Conservation (phyloP, 805 yeast genomes). For the Candida piceae region DNA sequence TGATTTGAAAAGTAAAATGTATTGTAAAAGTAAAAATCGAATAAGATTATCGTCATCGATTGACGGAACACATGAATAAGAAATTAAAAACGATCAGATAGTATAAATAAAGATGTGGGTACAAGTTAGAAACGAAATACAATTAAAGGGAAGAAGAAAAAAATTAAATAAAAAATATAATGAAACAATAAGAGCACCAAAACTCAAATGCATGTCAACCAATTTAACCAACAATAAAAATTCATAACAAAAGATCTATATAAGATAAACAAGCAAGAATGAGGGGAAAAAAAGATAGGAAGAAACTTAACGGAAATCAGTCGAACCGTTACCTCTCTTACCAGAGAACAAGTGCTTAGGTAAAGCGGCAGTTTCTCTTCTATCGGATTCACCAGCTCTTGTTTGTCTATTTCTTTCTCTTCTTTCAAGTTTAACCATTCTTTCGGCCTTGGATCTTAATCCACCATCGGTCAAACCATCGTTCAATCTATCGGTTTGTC, state of each 20-base stretch:
- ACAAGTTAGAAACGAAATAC: neutral
- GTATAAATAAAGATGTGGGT: neutral
- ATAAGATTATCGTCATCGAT: neutral
- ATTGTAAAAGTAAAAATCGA: neutral
- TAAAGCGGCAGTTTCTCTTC: conserved; percentile 76
- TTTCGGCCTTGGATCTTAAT: conserved; percentile 75
- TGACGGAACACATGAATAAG: neutral
- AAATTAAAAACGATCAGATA: neutral
- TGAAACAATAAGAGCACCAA: neutral
- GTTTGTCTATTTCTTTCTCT: conserved; percentile 91
- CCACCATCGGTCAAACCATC: conserved; percentile 85
- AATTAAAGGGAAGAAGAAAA: neutral
- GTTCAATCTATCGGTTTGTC: conserved; percentile 74
- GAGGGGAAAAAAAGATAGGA: neutral
- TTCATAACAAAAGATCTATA: no score
- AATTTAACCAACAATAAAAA: neutral
- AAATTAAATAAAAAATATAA: neutral
- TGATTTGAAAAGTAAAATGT: no score
- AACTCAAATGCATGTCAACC: no score
- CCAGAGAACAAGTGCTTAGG: conserved; percentile 96
- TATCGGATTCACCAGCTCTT: conserved; percentile 93
- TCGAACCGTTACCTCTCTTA: conserved; percentile 92
- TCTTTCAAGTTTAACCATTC: conserved; percentile 84
- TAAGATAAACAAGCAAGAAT: neutral
- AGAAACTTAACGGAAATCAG: conserved; percentile 67